phyloP scores from a whole-genome alignment of 352 stramenopile species.

The Pythium volutum region DNA sequence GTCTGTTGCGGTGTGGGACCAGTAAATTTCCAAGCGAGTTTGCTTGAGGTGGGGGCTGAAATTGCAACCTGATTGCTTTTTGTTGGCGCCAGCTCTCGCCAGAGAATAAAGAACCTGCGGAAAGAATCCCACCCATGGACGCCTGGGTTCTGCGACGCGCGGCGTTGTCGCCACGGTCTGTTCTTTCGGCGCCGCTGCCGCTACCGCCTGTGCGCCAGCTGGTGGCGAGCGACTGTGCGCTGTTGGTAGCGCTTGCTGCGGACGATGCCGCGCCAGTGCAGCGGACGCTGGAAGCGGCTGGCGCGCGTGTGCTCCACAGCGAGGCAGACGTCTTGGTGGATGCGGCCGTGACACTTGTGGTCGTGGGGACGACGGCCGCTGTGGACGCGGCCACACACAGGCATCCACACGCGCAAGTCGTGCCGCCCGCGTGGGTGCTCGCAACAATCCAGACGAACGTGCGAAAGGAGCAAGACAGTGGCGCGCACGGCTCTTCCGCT shows the following conservation, averaged over 20 bases:
- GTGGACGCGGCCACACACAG: conserved; percentile 1
- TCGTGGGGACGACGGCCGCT: conserved; percentile 4
- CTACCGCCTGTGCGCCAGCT: conserved; percentile 21
- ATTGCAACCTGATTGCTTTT: neutral
- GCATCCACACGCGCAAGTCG: conserved; percentile 11
- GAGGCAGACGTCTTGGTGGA: neutral
- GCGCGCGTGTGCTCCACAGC: neutral
- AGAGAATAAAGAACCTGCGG: neutral
- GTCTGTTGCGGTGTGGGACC: neutral
- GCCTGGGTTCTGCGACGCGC: conserved; percentile 45
- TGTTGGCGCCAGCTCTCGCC: neutral
- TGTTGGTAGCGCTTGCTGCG: conserved; percentile 29
- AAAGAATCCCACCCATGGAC: conserved; percentile 38
- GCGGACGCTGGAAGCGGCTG: neutral
- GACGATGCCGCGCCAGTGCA: neutral
- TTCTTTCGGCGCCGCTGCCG: conserved; percentile 2
- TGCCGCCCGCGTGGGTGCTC: conserved; percentile 34
- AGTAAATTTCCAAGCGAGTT: neutral
- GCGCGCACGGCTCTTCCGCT: neutral
- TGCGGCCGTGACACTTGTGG: conserved; percentile 12
- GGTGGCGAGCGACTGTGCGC: conserved; percentile 26
- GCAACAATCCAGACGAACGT: conserved; percentile 27
- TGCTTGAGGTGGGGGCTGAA: too few species aligned
- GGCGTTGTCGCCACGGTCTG: conserved; percentile 2
- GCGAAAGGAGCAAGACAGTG: conserved; percentile 9